Conservation (phyloP, 305 asterid species). For the Fraxinus ornus region DNA sequence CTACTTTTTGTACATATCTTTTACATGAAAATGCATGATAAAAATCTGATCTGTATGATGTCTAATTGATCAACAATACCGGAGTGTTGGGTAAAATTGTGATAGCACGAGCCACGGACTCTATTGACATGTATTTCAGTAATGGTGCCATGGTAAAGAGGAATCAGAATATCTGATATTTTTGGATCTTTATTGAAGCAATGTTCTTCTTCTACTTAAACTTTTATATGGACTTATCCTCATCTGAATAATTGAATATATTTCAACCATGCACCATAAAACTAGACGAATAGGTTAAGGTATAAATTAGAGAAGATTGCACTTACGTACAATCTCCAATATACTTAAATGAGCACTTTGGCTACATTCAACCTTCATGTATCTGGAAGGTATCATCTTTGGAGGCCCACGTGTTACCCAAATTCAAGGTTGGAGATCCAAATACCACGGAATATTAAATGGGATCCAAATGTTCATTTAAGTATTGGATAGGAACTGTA, state of each 20-base stretch:
- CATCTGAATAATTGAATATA: not conserved
- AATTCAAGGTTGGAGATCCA: not conserved
- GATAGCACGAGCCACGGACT: not conserved
- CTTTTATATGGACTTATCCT: not conserved
- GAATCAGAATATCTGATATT: not conserved
- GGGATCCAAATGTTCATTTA: not conserved
- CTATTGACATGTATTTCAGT: not conserved
- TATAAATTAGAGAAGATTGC: too few species aligned
- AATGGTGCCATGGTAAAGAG: not conserved
- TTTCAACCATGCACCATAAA: not conserved
- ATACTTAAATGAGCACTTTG: not conserved
- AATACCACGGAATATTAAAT: not conserved
- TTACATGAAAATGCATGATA: not conserved
- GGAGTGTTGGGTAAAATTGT: not conserved
- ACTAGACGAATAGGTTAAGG: not conserved
- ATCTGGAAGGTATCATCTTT: not conserved
- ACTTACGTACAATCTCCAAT: too few species aligned
- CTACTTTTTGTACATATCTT: not conserved
- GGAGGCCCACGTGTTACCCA: not conserved
- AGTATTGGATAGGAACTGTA: not conserved
- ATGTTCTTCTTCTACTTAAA: not conserved
- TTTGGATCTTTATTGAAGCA: not conserved
- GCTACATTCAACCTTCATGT: not conserved
- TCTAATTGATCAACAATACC: too few species aligned
- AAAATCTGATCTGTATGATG: too few species aligned